Base-by-base conservation (phyloP, 1,139 yeast genomes). In the Scheffersomyces stambukii region DNA sequence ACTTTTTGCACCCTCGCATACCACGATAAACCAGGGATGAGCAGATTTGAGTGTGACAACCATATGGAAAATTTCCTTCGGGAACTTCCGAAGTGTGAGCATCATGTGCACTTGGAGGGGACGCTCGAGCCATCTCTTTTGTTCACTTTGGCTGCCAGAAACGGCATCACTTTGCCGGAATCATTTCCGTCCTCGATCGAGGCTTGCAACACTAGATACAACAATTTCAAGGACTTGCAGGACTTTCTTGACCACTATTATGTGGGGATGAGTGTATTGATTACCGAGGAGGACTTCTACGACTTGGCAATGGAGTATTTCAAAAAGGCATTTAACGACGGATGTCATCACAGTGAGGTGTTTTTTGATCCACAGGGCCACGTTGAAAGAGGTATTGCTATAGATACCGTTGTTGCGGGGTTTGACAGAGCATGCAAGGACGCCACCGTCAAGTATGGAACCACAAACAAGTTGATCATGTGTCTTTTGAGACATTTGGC, bases 281-380 rank as follows among this genome's bases (percentile, higher is more conserved):
- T 76, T 36, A 58, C 64, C 11, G 84, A 79, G 43, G 59, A 74
- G 27, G 94, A 83, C 57, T 83, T 60, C 50, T 79, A 70, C 41
- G 84, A 81, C 43, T 61, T 83, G 44, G 86, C 91, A n/a, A 77
- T 75, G 74, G 77, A 70, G 7, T 83, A 83, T 53, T 80, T 82
- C 54, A 53, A 52, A 28, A 75, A 69, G 42, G 85, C 85, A 6
- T 53, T 70, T 30, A 42, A 51, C 4, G 86, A 83, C 48, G 85
- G 85, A 11, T 62, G 81, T 35, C 53, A 53, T 28, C 86, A 79
- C 48, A 67, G 81, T 2, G 94, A 83, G 54, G 76, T 79, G 1
- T 83, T 82, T 51, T 83, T 81, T 44, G 94, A 83, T 48, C 93
- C 94, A 14, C 94, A 83, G 56, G 86, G 86, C 15, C 94, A 83